Percentiles rank a stretch among this genome's conserved stretches.
Conservation (phyloP, 495 filamentous ascomycete genomes). For the Xylaria scruposa region DNA sequence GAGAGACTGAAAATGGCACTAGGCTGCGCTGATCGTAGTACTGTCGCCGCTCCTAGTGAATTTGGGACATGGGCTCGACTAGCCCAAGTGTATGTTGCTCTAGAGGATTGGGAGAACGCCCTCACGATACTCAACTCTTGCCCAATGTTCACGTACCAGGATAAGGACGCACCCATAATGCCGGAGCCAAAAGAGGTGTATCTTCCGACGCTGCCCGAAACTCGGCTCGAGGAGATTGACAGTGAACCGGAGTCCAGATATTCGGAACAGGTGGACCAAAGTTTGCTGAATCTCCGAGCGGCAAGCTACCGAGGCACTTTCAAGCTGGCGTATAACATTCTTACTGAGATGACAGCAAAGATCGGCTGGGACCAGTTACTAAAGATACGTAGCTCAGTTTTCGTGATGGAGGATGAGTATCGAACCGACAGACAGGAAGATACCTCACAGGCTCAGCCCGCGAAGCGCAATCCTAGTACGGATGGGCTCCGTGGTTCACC, state of each 20-base stretch:
- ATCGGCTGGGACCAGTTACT: constrained; percentile 98
- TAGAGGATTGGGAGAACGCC: constrained; percentile 94
- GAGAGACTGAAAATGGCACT: constrained; percentile 78
- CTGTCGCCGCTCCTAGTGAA: constrained; percentile 93
- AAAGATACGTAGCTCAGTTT: constrained; percentile 91
- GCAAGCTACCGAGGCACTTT: constrained; percentile 92
- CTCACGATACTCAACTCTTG: constrained; percentile 97
- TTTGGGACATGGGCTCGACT: constrained; percentile 96
- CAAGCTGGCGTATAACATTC: constrained; percentile 87
- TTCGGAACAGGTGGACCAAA: constrained; percentile 84
- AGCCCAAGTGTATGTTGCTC: constrained; percentile 87
- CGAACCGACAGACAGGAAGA: constrained; percentile 81
- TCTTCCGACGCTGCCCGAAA: constrained; percentile 86
- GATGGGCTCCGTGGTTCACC: constrained; percentile 72
- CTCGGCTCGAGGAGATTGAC: constrained; percentile 93
- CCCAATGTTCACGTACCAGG: constrained; percentile 99
- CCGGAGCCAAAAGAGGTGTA: constrained; percentile 86
- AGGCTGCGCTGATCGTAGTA: constrained; percentile 90
- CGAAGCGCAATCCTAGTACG: constrained; percentile 75
- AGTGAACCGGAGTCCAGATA: constrained; percentile 81
- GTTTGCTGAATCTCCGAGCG: constrained; percentile 84
- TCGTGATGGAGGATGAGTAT: constrained; percentile 99
- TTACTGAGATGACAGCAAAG: constrained; percentile 92
- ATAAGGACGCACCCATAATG: constrained; percentile 94
- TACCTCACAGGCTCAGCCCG: constrained; percentile 54